A percentile compares a stretch with the other conserved stretches of the same genome.
phyloP scores from a whole-genome alignment of 371 early-diverging fungal genomes.

The Lichtheimia ornata region DNA sequence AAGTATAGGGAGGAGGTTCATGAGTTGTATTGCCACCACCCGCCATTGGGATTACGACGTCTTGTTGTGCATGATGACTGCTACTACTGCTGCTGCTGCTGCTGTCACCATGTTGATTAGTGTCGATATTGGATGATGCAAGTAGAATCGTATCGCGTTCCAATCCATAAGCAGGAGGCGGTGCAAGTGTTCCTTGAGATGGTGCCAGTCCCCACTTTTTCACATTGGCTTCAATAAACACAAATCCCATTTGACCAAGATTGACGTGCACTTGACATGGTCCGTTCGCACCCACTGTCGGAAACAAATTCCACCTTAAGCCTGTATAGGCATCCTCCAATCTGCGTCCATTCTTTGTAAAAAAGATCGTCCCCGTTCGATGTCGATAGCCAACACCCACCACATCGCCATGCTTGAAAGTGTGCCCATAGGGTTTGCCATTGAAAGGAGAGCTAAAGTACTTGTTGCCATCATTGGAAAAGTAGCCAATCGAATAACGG shows the following conservation, averaged over 20 bases:
- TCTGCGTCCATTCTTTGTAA: constrained; percentile 78
- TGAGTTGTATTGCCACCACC: background rate
- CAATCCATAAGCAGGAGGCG: constrained; percentile 66
- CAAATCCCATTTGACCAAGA: constrained; percentile 61
- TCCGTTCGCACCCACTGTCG: constrained; percentile 65
- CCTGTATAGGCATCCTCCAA: constrained; percentile 60
- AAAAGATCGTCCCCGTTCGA: constrained; percentile 74
- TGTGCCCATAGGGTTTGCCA: constrained; percentile 60
- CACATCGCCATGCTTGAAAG: constrained; percentile 71
- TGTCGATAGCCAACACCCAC: constrained; percentile 80
- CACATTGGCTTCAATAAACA: constrained; percentile 82
- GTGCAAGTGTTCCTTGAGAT: constrained; percentile 64
- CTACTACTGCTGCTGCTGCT: constrained; percentile 6
- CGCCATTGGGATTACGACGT: constrained; percentile 11
- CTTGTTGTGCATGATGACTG: background rate
- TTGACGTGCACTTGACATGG: constrained; percentile 68
- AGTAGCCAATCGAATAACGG: constrained; percentile 73
- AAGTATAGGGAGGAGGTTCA: constrained; percentile 15
- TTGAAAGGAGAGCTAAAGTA: constrained; percentile 69
- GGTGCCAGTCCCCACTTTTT: constrained; percentile 84
- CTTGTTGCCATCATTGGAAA: constrained; percentile 64
- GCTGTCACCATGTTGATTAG: background rate
- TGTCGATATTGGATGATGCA: constrained; percentile 3
- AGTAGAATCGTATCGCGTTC: constrained; percentile 26
- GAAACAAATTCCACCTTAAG: constrained; percentile 60